A percentile compares a stretch with the other conserved stretches of the same genome.
Evolutionary conservation across 768 basidiomycete species (phyloP).

Genomic region (Russula sp.): DNA sequence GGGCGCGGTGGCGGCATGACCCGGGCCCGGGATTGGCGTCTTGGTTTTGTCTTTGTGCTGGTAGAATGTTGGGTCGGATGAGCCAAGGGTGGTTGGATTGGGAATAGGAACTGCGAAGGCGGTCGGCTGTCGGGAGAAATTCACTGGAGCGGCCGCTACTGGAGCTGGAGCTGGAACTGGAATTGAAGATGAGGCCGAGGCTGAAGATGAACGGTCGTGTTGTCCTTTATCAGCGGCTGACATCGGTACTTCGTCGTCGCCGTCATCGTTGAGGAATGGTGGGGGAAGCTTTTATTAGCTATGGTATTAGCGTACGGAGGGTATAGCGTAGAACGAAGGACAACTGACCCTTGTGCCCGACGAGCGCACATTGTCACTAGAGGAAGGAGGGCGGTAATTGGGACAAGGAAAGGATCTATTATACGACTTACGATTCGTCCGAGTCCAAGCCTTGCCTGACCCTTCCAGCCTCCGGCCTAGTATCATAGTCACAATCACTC

Average conservation of each 20-base stretch:
- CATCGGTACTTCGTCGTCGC: constrained; percentile 3
- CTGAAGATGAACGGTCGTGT: constrained; percentile 1
- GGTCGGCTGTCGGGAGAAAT: constrained; percentile 19
- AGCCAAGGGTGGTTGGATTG: neutral
- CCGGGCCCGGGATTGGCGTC: too few species aligned
- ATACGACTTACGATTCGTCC: constrained; percentile 28
- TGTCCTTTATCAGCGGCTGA: neutral
- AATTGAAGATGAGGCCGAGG: too few species aligned
- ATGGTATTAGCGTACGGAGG: neutral
- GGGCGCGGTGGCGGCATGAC: too few species aligned
- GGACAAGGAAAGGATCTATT: too few species aligned
- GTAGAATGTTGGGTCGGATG: constrained; percentile 13
- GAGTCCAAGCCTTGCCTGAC: constrained; percentile 14
- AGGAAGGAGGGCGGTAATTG: too few species aligned
- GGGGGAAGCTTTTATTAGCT: constrained; percentile 1
- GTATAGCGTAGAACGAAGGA: neutral
- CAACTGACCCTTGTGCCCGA: constrained; percentile 4
- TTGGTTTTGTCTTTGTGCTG: neutral
- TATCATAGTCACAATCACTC: constrained; percentile 29
- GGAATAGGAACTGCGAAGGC: constrained; percentile 16
- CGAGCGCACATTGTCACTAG: constrained; percentile 9
- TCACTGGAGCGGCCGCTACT: neutral
- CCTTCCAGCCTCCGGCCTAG: constrained; percentile 28
- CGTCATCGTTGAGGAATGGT: constrained; percentile 7
- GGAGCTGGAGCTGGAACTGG: too few species aligned